phyloP scores from a whole-genome alignment of 495 filamentous ascomycete species.

The Hypoxylon fragiforme region DNA sequence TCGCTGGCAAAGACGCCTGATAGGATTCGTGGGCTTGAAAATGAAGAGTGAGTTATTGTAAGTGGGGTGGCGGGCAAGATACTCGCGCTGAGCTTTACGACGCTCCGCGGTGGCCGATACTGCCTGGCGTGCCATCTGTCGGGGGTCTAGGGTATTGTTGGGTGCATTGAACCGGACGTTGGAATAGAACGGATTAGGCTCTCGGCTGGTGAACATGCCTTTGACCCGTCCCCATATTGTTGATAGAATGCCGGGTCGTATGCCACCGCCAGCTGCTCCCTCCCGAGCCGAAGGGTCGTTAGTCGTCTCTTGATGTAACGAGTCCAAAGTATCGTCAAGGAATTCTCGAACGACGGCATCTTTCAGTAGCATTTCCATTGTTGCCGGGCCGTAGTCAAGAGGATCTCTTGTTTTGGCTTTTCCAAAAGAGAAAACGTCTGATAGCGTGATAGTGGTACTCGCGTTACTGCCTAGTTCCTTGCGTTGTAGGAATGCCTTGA shows the following conservation, averaged over 20 bases:
- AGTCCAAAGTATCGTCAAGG: slow-evolving; percentile 69
- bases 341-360: slow-evolving; percentile 94
- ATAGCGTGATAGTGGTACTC: slow-evolving; percentile 76
- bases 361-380: slow-evolving; percentile 92
- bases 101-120: slow-evolving; percentile 79
- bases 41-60: slow-evolving; percentile 94
- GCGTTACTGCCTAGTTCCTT: slow-evolving; percentile 73
- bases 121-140: slow-evolving; percentile 85
- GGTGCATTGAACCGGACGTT: slow-evolving; percentile 71
- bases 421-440: slow-evolving; percentile 83
- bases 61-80: slow-evolving; percentile 78
- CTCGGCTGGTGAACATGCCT: slow-evolving; percentile 59
- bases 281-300: slow-evolving; percentile 42
- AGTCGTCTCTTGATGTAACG: slow-evolving; percentile 45
- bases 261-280: slow-evolving; percentile 24
- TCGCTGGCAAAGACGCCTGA: slow-evolving; percentile 82
- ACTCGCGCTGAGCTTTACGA: slow-evolving; percentile 87
- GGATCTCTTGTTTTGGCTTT: slow-evolving; percentile 74
- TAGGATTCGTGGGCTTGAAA: slow-evolving; percentile 73
- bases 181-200: slow-evolving; percentile 96
- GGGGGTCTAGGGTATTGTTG: slow-evolving; percentile 78
- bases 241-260: slow-evolving; percentile 59
- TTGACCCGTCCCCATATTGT: slow-evolving; percentile 59
- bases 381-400: slow-evolving; percentile 82
- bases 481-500: slow-evolving; percentile 88